Evolutionary conservation across 1,139 yeast species (phyloP).

Genomic region (Hemisphaericaspora xylofermentans): DNA sequence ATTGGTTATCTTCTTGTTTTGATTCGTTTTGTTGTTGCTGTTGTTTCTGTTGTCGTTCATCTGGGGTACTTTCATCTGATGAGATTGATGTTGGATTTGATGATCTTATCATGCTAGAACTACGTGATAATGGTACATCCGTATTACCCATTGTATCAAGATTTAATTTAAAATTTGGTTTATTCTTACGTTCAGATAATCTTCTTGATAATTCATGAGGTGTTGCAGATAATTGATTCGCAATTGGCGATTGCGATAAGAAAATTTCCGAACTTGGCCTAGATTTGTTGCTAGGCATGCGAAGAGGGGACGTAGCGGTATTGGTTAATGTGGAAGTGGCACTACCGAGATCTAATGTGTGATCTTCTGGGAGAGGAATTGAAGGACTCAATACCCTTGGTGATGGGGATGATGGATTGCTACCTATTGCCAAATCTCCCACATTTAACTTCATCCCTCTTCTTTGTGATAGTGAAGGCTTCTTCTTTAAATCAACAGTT

Average conservation of each 20-base stretch:
- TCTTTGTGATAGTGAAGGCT: constrained; percentile 57
- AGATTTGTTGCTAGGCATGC: background rate
- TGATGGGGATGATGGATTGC: constrained; percentile 10
- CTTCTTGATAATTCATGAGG: constrained; percentile 37
- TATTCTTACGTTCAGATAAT: constrained; percentile 37
- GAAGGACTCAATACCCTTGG: constrained; percentile 17
- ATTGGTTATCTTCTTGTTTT: constrained; percentile 7
- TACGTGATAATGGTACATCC: constrained; percentile 7
- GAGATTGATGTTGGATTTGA: constrained; percentile 10
- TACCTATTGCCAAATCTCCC: constrained; percentile 23
- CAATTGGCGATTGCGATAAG: constrained; percentile 6
- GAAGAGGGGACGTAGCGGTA: too few relatives aligned
- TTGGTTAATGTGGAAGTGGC: background rate
- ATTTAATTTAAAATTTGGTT: constrained; percentile 41
- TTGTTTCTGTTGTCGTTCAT: constrained; percentile 5
- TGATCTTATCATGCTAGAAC: constrained; percentile 9
- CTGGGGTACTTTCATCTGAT: constrained; percentile 8
- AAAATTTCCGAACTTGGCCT: constrained; percentile 1
- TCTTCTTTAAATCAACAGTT: constrained; percentile 26
- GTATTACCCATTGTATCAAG: constrained; percentile 18
- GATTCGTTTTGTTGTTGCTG: constrained; percentile 2
- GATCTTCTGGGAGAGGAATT: constrained; percentile 9
- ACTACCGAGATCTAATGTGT: constrained; percentile 4
- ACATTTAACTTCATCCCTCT: constrained; percentile 55
- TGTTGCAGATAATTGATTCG: constrained; percentile 19